Evolutionary conservation across 177 flowering plant genomes (phyloP).

Genomic region (Vitis hybrid): DNA sequence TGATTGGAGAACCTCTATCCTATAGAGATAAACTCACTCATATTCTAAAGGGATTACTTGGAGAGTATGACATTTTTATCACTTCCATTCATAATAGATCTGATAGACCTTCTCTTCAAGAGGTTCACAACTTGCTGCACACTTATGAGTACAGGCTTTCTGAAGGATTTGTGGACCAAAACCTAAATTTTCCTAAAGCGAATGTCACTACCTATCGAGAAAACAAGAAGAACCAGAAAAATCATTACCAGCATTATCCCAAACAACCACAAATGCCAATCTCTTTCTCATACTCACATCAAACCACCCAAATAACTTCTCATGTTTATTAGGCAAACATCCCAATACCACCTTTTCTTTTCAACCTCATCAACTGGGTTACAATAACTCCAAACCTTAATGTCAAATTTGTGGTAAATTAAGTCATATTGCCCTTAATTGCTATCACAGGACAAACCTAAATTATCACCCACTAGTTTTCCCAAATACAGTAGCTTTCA

Average conservation of each 20-base stretch:
- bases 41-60: neutral
- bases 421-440: neutral
- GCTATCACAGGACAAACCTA: neutral
- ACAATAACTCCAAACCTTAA: neutral
- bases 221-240: neutral
- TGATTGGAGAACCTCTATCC: neutral
- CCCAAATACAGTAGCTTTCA: neutral
- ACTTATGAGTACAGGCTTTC: neutral
- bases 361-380: accelerated
- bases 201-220: neutral
- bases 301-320: no score
- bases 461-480: neutral
- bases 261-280: no score
- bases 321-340: neutral
- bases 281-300: no score
- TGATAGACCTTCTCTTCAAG: neutral
- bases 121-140: neutral
- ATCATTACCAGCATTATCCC: no score
- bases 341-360: neutral
- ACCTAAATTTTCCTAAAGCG: accelerated
- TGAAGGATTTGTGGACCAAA: neutral
- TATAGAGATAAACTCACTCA: no score
- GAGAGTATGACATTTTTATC: neutral
- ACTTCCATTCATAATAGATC: neutral
- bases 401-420: neutral